Percentiles rank a stretch among this genome's conserved stretches.
Evolutionary conservation across 177 flowering plant genomes (phyloP).

Genomic region (Tripterygium wilfordii): DNA sequence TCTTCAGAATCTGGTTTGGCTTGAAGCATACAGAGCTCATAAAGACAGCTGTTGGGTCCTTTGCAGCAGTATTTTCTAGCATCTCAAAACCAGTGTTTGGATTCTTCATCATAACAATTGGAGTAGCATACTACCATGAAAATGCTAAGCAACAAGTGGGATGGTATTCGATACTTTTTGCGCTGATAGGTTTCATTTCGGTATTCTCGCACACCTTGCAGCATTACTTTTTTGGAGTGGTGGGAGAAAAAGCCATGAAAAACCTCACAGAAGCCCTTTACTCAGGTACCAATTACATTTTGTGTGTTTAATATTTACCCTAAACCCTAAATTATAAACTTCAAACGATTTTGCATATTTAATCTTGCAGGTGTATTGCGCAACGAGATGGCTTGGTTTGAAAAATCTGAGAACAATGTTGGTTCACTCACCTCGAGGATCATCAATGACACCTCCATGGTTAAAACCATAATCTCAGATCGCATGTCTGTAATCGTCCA

Average conservation of each 20-base stretch:
- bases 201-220: slow-evolving; percentile 56
- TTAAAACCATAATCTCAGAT: slow-evolving; percentile 61
- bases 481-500: slow-evolving; percentile 72
- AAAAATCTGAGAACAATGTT: slow-evolving; percentile 45
- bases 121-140: slow-evolving; percentile 45
- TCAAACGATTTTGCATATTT: too few relatives aligned
- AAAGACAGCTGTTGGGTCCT: slow-evolving; percentile 42
- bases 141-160: slow-evolving; percentile 41
- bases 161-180: slow-evolving; percentile 34
- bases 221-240: slow-evolving; percentile 58
- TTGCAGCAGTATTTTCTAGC: slow-evolving; percentile 66
- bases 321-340: too few relatives aligned
- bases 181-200: slow-evolving; percentile 46
- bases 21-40: slow-evolving; percentile 30
- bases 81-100: slow-evolving; percentile 80
- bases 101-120: slow-evolving; percentile 68
- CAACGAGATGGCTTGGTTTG: slow-evolving; percentile 77
- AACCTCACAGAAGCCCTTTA: slow-evolving; percentile 53
- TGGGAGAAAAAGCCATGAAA: slow-evolving; percentile 68
- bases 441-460: slow-evolving; percentile 53
- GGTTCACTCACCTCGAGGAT: slow-evolving; percentile 52
- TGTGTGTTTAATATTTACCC: too few relatives aligned
- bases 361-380: slow-evolving; percentile 49
- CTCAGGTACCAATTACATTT: slow-evolving; percentile 37
- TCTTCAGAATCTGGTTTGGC: slow-evolving; percentile 46